phyloP scores from a whole-genome alignment of 164 flowering plant genomes.

The Vitis rupestris region DNA sequence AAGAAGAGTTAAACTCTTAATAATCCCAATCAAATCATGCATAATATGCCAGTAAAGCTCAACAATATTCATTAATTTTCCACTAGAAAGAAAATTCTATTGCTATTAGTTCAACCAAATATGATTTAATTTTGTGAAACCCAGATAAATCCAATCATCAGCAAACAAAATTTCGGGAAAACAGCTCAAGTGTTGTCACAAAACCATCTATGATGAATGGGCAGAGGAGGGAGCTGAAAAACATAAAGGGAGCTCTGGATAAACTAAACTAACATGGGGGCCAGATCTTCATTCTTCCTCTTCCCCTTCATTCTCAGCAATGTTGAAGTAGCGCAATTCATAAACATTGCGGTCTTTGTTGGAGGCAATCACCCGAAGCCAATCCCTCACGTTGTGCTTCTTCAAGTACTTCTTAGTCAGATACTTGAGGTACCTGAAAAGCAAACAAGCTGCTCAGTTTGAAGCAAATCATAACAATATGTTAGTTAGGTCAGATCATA shows the following conservation, averaged over 20 bases:
- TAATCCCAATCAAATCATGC: too few species aligned
- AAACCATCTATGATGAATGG: background rate
- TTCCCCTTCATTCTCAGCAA: conserved; percentile 72
- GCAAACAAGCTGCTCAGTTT: background rate
- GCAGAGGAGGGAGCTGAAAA: background rate
- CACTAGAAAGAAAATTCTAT: too few species aligned
- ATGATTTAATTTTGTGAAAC: too few species aligned
- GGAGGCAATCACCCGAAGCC: conserved; percentile 71
- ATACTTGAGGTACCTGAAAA: conserved; percentile 59
- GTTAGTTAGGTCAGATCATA: background rate
- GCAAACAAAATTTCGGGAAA: conserved; percentile 4
- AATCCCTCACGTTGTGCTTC: conserved; percentile 75
- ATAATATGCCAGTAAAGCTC: too few species aligned
- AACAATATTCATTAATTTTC: too few species aligned
- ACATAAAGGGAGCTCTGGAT: background rate
- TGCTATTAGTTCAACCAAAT: too few species aligned
- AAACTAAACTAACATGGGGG: background rate
- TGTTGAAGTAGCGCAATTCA: conserved; percentile 70
- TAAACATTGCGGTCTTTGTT: conserved; percentile 64
- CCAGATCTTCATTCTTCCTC: conserved; percentile 45
- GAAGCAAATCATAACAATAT: background rate
- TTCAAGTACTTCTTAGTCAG: conserved; percentile 75
- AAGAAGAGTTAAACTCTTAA: too few species aligned
- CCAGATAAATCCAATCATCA: background rate
- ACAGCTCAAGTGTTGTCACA: background rate